Base-by-base conservation (phyloP, 2,329 filamentous ascomycete species). In the Aspergillus sp. region DNA sequence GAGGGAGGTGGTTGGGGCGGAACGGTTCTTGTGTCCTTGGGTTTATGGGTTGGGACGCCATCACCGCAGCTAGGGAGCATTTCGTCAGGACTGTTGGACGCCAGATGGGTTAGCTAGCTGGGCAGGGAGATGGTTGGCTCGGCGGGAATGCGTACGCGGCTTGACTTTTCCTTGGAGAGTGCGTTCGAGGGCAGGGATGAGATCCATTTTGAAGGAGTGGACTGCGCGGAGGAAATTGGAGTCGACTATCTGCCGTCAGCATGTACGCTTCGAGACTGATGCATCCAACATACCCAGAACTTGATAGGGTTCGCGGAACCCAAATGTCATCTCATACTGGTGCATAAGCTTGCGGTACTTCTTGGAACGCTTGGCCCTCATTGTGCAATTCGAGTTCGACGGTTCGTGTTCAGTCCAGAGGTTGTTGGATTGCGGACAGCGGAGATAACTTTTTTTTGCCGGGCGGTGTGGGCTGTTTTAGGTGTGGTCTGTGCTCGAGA, bases 301-400 rank as follows among this genome's bases (percentile, higher is more conserved):
- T 65, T 96, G 91, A 64, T 95, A 96, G 8, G 91, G 86, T 63
- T 91, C 83, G 47, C 88, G 84, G 60, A 95, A 95, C 39, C 82
- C 81, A 57, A 93, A 95, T 39, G 78, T 79, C 58, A 89, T 73
- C 54, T 80, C 78, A 72, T 88, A 94, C 55, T 89, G 81, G 63
- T 86, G 80, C 80, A 98, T 93, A 52, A 95, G 78, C 77, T 95
- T 95, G 55, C 80, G 76, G 59, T 86, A 86, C 50, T 81, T 78
- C 61, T 83, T 80, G 26, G 68, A 71, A 39, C 75, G 69, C 63
- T 83, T 84, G 33, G 77, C 78, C 51, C 76, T 70, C 75, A 81
- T 82, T 19, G 24, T 24, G 25, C 24, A 28, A 32, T 29, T 29
- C n/a, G 34, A 19, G 28, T 16, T 15, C 17, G 36, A 40, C 27